phyloP scores from a whole-genome alignment of 192 early-diverging fungal genomes.

The Podila verticillata region DNA sequence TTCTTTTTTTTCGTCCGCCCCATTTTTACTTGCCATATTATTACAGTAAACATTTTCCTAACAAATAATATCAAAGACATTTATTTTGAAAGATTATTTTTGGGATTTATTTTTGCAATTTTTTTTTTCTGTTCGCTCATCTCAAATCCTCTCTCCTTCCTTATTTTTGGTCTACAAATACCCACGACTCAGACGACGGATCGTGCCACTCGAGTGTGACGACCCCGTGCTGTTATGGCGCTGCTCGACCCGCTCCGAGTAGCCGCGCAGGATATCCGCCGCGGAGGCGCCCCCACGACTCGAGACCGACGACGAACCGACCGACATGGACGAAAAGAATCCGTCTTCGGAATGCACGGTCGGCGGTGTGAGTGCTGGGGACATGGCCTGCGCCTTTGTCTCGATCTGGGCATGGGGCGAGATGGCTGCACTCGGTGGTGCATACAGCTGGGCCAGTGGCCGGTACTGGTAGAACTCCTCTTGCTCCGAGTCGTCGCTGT shows the following conservation, averaged over 20 bases:
- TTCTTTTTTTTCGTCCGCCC: too few relatives aligned
- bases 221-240: constrained; percentile 37
- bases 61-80: too few relatives aligned
- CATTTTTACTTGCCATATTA: too few relatives aligned
- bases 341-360: constrained; percentile 26
- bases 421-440: constrained; percentile 36
- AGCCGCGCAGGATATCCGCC: constrained; percentile 33
- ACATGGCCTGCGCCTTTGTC: constrained; percentile 35
- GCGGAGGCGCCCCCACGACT: constrained; percentile 13
- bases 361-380: constrained; percentile 27
- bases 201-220: constrained; percentile 37
- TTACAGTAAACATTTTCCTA: too few relatives aligned
- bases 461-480: constrained; percentile 11
- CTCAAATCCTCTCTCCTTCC: neutral
- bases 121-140: neutral
- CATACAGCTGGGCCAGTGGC: constrained; percentile 20
- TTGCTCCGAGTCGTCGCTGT: neutral
- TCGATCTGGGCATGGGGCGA: constrained; percentile 10
- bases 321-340: constrained; percentile 7
- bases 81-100: too few relatives aligned
- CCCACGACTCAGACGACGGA: constrained; percentile 34
- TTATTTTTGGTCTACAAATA: constrained; percentile 9
- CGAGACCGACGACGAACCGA: constrained; percentile 11
- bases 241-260: constrained; percentile 23
- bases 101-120: too few relatives aligned